These are phyloP conservation scores for Podochytrium sp. DNA, from an alignment of 192 early-diverging fungal species.

Conservation along the genomic window DNA sequence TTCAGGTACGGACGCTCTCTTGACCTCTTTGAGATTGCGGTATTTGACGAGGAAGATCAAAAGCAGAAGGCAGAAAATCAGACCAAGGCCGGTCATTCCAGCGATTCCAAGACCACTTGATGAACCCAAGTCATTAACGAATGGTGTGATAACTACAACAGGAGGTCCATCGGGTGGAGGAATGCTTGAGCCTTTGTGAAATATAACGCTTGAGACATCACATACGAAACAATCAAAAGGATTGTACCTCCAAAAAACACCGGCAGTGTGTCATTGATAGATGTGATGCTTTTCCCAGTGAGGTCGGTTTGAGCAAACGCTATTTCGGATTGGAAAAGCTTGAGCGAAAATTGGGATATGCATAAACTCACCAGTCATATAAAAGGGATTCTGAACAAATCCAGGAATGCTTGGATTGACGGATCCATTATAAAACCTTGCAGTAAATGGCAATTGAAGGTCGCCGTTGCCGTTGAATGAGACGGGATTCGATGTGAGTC, in stretches of 20 bases:
- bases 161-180: constrained; percentile 2
- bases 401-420: not conserved
- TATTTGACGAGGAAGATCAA: not conserved
- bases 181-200: not conserved
- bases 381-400: not conserved
- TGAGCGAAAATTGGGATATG: not conserved
- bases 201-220: no score
- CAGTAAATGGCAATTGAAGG: not conserved
- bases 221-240: no score
- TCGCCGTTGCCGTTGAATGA: not conserved
- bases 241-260: not conserved
- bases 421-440: not conserved
- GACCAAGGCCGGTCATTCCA: not conserved
- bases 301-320: not conserved
- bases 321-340: not conserved
- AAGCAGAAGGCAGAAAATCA: not conserved
- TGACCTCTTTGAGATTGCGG: not conserved
- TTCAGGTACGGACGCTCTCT: constrained; percentile 3
- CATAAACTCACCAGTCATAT: not conserved
- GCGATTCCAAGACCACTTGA: not conserved
- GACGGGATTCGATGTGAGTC: not conserved
- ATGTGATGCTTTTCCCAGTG: not conserved
- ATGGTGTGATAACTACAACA: not conserved
- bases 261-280: not conserved
- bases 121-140: not conserved